Conservation (phyloP, 345 rosid species). For the Pistacia vera region DNA sequence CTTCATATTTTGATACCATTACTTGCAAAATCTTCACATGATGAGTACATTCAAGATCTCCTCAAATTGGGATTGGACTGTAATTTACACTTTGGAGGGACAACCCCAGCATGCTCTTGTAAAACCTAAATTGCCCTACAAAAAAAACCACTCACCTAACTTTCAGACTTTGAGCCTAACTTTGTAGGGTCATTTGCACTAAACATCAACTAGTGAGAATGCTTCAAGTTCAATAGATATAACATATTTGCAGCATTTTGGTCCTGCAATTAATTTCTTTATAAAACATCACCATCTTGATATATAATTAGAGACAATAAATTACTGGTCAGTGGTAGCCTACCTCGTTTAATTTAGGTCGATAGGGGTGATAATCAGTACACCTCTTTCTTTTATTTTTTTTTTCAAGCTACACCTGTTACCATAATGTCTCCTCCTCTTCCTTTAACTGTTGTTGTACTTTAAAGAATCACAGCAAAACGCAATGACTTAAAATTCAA, state of each 20-base stretch:
- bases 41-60: slow-evolving; percentile 28
- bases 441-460: too few species aligned
- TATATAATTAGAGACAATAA: neutral
- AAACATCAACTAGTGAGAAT: neutral
- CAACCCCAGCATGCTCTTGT: neutral
- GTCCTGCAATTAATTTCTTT: neutral
- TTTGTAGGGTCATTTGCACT: slow-evolving; percentile 16
- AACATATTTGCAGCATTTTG: neutral
- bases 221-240: neutral
- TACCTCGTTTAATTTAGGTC: neutral
- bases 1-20: slow-evolving; percentile 21
- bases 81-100: slow-evolving; percentile 11
- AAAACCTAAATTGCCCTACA: neutral
- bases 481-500: neutral
- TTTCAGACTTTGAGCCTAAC: neutral
- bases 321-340: neutral
- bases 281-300: neutral
- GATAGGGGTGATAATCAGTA: too few species aligned
- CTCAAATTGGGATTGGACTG: slow-evolving; percentile 15
- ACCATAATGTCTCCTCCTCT: too few species aligned
- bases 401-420: too few species aligned
- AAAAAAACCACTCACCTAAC: neutral
- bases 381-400: too few species aligned
- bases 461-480: too few species aligned
- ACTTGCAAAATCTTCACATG: slow-evolving; percentile 21